phyloP scores from a whole-genome alignment of 2,329 filamentous ascomycete genomes.

The Botrytis cinerea region DNA sequence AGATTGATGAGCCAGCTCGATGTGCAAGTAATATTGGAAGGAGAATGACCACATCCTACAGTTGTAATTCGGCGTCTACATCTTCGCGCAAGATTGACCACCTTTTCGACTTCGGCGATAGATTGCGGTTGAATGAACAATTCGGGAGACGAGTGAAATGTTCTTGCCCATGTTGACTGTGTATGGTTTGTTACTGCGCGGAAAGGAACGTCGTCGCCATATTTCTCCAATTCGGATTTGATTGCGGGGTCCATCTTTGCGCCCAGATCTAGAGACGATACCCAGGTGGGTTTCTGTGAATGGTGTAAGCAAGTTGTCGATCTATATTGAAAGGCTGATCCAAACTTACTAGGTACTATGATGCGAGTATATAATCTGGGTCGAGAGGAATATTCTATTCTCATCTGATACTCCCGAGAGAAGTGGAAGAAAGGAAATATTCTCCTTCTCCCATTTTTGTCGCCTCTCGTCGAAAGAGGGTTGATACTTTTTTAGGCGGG shows the following conservation, averaged over 20 bases:
- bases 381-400: neutral
- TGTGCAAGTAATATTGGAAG: conserved; percentile 87
- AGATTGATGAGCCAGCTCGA: conserved; percentile 94
- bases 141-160: conserved; percentile 85
- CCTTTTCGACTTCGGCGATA: conserved; percentile 78
- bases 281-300: neutral
- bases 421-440: neutral
- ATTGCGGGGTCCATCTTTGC: conserved; percentile 48
- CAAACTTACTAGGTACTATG: neutral
- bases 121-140: conserved; percentile 85
- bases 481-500: conserved; percentile 10
- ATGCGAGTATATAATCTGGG: neutral
- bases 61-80: conserved; percentile 81
- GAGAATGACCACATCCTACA: conserved; percentile 90
- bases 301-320: neutral
- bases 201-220: conserved; percentile 70
- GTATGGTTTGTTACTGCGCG: conserved; percentile 70
- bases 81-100: conserved; percentile 75
- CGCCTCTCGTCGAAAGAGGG: neutral
- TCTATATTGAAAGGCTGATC: neutral
- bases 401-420: too few species aligned
- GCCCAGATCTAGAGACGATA: neutral
- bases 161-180: conserved; percentile 93
- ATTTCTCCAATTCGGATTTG: conserved; percentile 56
- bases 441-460: neutral